A percentile compares a stretch with the other conserved stretches of the same genome.
phyloP scores from a whole-genome alignment of 768 basidiomycete species.

The Jaapia argillacea region DNA sequence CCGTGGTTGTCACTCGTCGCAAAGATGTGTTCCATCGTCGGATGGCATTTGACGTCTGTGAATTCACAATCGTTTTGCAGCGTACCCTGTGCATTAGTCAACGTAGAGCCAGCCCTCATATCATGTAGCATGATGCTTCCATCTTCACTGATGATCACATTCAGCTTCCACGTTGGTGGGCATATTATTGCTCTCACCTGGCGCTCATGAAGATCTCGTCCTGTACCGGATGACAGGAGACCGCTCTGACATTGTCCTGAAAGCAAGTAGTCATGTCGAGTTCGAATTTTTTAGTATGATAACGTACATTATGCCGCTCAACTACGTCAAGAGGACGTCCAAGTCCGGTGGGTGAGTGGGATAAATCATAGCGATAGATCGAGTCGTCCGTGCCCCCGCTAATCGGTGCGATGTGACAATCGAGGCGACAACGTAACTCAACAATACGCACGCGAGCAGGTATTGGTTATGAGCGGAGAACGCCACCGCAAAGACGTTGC shows the following conservation, averaged over 20 bases:
- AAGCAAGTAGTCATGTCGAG: conserved; percentile 2
- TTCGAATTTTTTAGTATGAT: conserved; percentile 6
- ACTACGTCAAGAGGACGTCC: neutral
- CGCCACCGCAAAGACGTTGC: conserved; percentile 59
- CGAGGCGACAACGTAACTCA: conserved; percentile 8
- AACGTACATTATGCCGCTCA: neutral
- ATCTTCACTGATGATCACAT: conserved; percentile 43
- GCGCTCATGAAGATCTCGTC: conserved; percentile 64
- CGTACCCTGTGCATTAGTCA: conserved; percentile 34
- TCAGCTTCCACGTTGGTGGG: neutral
- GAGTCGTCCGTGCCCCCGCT: conserved; percentile 15
- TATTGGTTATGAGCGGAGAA: conserved; percentile 61
- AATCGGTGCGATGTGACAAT: conserved; percentile 6
- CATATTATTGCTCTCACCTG: conserved; percentile 31
- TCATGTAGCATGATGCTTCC: conserved; percentile 60
- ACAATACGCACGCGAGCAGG: conserved; percentile 47
- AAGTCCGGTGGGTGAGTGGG: conserved; percentile 1
- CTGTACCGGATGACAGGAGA: conserved; percentile 55
- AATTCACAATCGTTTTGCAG: conserved; percentile 47
- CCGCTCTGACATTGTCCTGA: conserved; percentile 55
- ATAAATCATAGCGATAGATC: conserved; percentile 16
- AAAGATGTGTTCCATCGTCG: conserved; percentile 58
- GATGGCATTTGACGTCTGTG: conserved; percentile 60
- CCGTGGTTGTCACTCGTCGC: conserved; percentile 52
- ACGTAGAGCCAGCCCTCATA: conserved; percentile 27